These are phyloP conservation scores for Mycosphaerelloides madeirae DNA, from an alignment of 2,329 filamentous ascomycete genomes.

Conservation along the genomic window DNA sequence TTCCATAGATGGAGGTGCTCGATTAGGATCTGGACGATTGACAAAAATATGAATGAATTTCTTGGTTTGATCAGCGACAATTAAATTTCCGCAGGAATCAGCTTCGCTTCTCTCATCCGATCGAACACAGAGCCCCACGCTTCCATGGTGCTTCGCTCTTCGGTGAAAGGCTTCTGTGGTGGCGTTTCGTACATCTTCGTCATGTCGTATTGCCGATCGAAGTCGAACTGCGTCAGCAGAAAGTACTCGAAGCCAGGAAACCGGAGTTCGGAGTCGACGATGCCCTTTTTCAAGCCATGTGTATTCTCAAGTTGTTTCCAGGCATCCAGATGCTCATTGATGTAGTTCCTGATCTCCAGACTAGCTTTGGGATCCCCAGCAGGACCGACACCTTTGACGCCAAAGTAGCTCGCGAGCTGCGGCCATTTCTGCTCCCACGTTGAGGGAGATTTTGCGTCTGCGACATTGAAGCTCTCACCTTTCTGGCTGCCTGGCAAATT, in stretches of 20 bases:
- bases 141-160: slow-evolving; percentile 37
- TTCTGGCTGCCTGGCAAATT: slow-evolving; percentile 10
- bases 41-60: slow-evolving; percentile 19
- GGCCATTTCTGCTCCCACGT: slow-evolving; percentile 24
- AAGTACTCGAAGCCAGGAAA: slow-evolving; percentile 41
- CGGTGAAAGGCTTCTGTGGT: slow-evolving; percentile 33
- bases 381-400: slow-evolving; percentile 19
- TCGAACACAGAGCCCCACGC: slow-evolving; percentile 43
- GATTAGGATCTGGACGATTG: slow-evolving; percentile 19
- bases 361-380: slow-evolving; percentile 16
- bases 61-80: slow-evolving; percentile 3
- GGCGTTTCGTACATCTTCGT: slow-evolving; percentile 37
- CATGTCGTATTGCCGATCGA: slow-evolving; percentile 45
- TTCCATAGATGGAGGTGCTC: slow-evolving; percentile 61
- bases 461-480: slow-evolving; percentile 24
- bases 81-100: slow-evolving; percentile 33
- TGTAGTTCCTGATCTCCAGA: slow-evolving; percentile 34
- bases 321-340: slow-evolving; percentile 30
- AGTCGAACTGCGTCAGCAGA: slow-evolving; percentile 41
- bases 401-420: slow-evolving; percentile 21
- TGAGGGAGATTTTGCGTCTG: slow-evolving; percentile 18
- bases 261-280: slow-evolving; percentile 35
- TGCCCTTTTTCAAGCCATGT: slow-evolving; percentile 36
- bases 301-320: slow-evolving; percentile 33
- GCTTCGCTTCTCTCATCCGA: slow-evolving; percentile 39